Conservation (phyloP, 208 protist species). For the Trypanosoma mega region DNA sequence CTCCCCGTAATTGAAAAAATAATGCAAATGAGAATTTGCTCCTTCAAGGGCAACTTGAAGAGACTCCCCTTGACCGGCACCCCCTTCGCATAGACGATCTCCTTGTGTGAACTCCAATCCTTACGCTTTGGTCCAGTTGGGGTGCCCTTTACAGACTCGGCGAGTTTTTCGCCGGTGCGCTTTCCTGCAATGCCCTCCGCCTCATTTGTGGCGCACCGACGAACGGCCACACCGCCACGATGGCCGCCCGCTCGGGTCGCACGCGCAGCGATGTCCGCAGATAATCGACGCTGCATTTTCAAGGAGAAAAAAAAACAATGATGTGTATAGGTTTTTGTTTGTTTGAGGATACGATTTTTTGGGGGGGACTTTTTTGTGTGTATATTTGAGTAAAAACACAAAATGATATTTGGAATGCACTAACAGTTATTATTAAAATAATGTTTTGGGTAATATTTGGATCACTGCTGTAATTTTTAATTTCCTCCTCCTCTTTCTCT, state of each 20-base stretch:
- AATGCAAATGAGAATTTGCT: slow-evolving; percentile 80
- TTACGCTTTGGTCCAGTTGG: slow-evolving; percentile 50
- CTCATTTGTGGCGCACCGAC: slow-evolving; percentile 25
- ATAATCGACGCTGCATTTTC: slow-evolving; percentile 28
- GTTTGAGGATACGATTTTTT: neutral
- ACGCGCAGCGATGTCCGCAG: slow-evolving; percentile 4
- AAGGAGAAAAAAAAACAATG: slow-evolving; percentile 15
- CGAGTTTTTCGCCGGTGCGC: slow-evolving; percentile 17
- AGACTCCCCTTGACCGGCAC: slow-evolving; percentile 73
- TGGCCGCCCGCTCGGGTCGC: slow-evolving; percentile 13
- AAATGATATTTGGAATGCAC: too few species aligned
- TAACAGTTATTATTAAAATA: too few species aligned
- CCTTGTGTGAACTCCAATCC: slow-evolving; percentile 78
- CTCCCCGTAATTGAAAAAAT: slow-evolving; percentile 80
- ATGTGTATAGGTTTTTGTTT: neutral
- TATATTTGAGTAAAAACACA: slow-evolving; percentile 10
- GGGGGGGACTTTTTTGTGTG: too few species aligned
- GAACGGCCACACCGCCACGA: neutral
- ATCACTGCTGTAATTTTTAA: too few species aligned
- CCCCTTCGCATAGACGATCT: slow-evolving; percentile 79
- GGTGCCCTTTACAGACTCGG: slow-evolving; percentile 22
- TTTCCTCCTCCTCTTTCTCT: too few species aligned
- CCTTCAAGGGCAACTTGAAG: slow-evolving; percentile 68
- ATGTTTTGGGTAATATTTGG: too few species aligned
- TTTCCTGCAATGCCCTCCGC: slow-evolving; percentile 27